A percentile compares a stretch with the other conserved stretches of the same genome.
Evolutionary conservation across 805 yeast genomes (phyloP).

Genomic region (Suhomyces pyralidae): DNA sequence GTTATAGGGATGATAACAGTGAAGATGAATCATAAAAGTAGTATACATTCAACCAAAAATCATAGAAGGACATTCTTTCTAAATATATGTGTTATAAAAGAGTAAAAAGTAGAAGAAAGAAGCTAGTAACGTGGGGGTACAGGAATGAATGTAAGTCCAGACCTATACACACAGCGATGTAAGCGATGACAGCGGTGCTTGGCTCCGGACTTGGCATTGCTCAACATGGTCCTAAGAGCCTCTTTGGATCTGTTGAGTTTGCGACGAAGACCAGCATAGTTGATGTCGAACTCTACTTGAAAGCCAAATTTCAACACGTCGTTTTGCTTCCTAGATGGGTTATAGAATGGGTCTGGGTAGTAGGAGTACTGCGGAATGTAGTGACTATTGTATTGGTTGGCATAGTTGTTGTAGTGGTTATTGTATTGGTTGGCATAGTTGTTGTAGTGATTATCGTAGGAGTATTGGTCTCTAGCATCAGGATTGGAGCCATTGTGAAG

Average conservation of each 20-base stretch:
- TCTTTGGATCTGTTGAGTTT: not conserved
- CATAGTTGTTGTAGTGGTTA: no score
- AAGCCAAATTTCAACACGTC: not conserved
- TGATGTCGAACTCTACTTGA: not conserved
- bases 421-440: no score
- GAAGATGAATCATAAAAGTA: conserved; percentile 43
- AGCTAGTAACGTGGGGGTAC: not conserved
- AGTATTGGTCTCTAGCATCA: not conserved
- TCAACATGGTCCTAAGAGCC: not conserved
- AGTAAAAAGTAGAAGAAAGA: not conserved
- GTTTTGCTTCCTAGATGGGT: not conserved
- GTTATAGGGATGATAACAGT: conserved; percentile 61
- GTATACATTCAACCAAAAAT: no score
- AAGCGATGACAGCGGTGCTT: not conserved
- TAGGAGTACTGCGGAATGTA: not conserved
- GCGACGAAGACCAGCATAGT: not conserved
- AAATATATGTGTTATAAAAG: not conserved
- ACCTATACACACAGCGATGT: not conserved
- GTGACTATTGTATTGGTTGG: no score
- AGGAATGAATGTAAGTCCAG: not conserved
- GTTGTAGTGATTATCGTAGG: not conserved
- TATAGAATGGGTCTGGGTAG: not conserved
- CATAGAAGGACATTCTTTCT: no score
- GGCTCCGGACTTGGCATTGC: not conserved
- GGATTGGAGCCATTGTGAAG: not conserved